phyloP scores from a whole-genome alignment of 148 eudicot genomes.

The Pharnaceum exiguum region DNA sequence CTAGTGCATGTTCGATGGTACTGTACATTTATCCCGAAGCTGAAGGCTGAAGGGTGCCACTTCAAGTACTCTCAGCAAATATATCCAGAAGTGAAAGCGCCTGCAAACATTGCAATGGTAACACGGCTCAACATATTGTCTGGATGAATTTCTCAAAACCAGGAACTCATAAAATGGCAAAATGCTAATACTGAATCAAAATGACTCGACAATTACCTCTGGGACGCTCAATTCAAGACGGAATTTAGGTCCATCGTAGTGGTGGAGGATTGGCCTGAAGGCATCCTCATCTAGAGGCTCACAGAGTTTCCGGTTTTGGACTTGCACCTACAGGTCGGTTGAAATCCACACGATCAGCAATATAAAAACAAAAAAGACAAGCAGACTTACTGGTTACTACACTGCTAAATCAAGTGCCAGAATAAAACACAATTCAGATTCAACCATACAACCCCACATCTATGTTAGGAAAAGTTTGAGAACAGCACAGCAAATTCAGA shows the following conservation, averaged over 20 bases:
- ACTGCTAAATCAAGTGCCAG: not conserved
- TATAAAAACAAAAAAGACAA: not conserved
- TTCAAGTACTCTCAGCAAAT: slow-evolving; percentile 30
- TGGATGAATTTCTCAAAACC: not conserved
- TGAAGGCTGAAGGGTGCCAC: not conserved
- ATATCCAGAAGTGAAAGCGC: slow-evolving; percentile 71
- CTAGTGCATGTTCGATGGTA: too few relatives aligned
- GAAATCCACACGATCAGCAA: not conserved
- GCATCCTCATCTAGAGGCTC: slow-evolving; percentile 95
- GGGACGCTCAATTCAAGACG: slow-evolving; percentile 94
- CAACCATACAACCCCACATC: too few relatives aligned
- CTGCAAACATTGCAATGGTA: slow-evolving; percentile 28
- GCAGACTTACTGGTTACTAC: not conserved
- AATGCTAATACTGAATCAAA: not conserved
- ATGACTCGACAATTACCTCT: slow-evolving; percentile 44
- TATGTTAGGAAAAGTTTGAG: too few relatives aligned
- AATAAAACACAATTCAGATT: too few relatives aligned
- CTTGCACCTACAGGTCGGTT: slow-evolving; percentile 66
- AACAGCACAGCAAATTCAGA: too few relatives aligned
- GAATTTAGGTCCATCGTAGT: slow-evolving; percentile 98
- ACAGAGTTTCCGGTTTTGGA: slow-evolving; percentile 76
- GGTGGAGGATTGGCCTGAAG: slow-evolving; percentile 97
- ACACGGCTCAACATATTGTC: not conserved
- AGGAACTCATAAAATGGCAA: not conserved
- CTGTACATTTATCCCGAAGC: too few relatives aligned